Evolutionary conservation across 306 rosid species (phyloP), one percentile per base, ranked within the genome.

Genomic region (Dryas drummondii): DNA sequence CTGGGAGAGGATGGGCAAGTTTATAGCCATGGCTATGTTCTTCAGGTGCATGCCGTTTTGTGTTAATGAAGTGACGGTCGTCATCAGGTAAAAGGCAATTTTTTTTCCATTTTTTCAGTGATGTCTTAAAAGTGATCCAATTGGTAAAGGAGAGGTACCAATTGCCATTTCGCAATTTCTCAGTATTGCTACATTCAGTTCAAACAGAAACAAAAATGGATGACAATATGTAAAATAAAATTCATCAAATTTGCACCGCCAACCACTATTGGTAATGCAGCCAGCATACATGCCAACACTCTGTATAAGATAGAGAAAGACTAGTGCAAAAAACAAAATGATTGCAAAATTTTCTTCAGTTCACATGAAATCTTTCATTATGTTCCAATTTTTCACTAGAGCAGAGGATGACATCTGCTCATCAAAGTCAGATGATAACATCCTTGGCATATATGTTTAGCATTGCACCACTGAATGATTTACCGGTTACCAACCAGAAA

Each of bases 281-380:
- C 66, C 19, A 13, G 22, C 11, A 15, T 14, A 55, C 60, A 17
- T 55, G 12, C 60, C 56, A 14, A 6, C 17, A 5, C 56, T 5
- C 17, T 15, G 22, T 4, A 1, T 6, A 52, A 52, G 17, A 51
- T 52, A 52, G 14, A 7, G 12, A 2, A 6, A 55, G 2, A 41
- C 15, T 37, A 1, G 68, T 4, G 68, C 27, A 4, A 26, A n/a
- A 41, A 63, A 63, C 26, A 16, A 63, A 63, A 56, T 9, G 16
- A 45, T 37, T 32, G 26, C 47, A 22, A 22, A 72, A 4, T 26
- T 19, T 44, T 56, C 65, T 7, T 8, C 19, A 70, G 75, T 56
- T 71, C 53, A 11, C 14, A 56, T 42, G 45, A 71, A 72, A 57
- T 58, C 11, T 5, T 44, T 72, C 76, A 13, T 57, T 72, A 63